These are phyloP conservation scores for Ceratocystiopsis sp. DNA, from an alignment of 2,329 filamentous ascomycete species.

Conservation along the genomic window DNA sequence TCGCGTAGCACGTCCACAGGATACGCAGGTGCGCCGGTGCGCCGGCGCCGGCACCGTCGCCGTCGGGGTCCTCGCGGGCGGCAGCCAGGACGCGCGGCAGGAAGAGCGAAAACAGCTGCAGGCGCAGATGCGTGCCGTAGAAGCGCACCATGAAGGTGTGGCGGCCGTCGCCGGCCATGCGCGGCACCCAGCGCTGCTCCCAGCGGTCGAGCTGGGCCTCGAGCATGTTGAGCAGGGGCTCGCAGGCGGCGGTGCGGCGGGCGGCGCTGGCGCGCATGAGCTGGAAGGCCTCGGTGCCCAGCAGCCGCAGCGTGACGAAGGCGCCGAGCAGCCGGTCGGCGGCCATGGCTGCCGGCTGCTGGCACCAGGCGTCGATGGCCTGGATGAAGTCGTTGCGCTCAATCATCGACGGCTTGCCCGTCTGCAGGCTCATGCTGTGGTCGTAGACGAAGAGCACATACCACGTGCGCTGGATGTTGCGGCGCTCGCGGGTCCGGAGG, in stretches of 20 bases:
- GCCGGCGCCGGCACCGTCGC: background rate
- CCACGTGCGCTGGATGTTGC: too few relatives aligned
- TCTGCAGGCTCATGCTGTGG: constrained; percentile 20
- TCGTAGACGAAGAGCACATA: too few relatives aligned
- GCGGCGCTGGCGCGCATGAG: too few relatives aligned
- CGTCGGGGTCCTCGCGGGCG: too few relatives aligned
- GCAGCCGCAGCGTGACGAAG: too few relatives aligned
- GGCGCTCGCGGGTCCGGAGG: too few relatives aligned
- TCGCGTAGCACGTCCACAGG: constrained; percentile 17
- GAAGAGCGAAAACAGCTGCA: constrained; percentile 20
- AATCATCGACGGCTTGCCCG: constrained; percentile 25
- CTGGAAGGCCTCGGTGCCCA: too few relatives aligned
- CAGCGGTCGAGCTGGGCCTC: constrained; percentile 12
- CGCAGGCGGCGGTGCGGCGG: constrained; percentile 3
- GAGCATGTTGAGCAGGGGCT: constrained; percentile 12
- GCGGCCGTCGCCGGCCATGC: constrained; percentile 9
- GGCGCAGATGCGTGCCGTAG: constrained; percentile 20
- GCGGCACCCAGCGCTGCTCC: constrained; percentile 10
- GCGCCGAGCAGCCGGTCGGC: too few relatives aligned
- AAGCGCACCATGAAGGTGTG: constrained; percentile 21
- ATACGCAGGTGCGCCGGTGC: constrained; percentile 14
- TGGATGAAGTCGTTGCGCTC: constrained; percentile 20
- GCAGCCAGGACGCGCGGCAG: constrained; percentile 10
- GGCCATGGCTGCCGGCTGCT: constrained; percentile 13
- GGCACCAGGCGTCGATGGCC: constrained; percentile 19